Evolutionary conservation across 176 grass and related monocot genomes (phyloP).

Genomic region (Leersia perrieri): DNA sequence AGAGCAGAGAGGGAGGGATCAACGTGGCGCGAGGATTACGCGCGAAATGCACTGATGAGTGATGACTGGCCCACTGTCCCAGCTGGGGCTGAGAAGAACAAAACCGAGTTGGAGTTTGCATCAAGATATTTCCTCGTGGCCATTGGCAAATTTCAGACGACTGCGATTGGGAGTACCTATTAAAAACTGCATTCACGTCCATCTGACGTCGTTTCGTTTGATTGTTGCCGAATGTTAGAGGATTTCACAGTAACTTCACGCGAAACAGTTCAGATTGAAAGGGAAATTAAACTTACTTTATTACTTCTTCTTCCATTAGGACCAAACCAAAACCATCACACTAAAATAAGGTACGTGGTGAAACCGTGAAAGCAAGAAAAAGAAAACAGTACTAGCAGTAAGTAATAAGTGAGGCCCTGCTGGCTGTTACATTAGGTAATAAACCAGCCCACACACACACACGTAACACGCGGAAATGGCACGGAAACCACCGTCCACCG

Average conservation of each 20-base stretch:
- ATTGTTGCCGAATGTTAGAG: background rate
- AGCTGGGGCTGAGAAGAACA: background rate
- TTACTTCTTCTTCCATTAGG: background rate
- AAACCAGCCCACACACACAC: background rate
- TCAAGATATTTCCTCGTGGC: background rate
- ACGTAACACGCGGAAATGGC: too few species aligned
- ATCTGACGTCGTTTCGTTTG: too few species aligned
- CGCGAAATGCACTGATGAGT: too few species aligned
- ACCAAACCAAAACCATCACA: background rate
- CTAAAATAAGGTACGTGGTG: background rate
- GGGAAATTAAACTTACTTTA: background rate
- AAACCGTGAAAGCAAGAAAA: background rate
- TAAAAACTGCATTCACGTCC: too few species aligned
- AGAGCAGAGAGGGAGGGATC: too few species aligned
- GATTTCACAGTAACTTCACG: background rate
- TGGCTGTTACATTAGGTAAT: background rate
- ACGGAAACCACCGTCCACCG: background rate
- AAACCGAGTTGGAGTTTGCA: background rate
- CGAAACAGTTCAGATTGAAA: background rate
- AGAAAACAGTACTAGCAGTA: background rate
- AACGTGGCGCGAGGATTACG: background rate
- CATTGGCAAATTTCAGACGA: background rate
- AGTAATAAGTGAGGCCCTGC: background rate
- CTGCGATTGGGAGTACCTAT: too few species aligned
- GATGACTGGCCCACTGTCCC: background rate